Evolutionary conservation across 2,329 filamentous ascomycete genomes (phyloP), one percentile per base, ranked within the genome.

Genomic region (Coniochaeta sp.): DNA sequence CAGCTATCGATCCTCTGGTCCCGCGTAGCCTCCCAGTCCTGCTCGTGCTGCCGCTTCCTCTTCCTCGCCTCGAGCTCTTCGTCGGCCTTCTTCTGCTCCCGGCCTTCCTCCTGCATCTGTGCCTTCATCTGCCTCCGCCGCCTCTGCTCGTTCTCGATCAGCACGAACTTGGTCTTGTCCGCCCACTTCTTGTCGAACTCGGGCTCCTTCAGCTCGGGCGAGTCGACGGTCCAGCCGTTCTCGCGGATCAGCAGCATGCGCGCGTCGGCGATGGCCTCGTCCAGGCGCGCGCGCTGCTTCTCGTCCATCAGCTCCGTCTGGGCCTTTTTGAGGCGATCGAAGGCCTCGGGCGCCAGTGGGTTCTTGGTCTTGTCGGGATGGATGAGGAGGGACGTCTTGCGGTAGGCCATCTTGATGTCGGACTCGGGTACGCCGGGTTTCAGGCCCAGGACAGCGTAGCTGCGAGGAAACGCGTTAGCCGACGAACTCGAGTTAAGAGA

Each of bases 291-390:
- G 62, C 95, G 91, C 71, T 91, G 84, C 77, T 97, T 97, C 79
- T 98, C 93, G 74, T 99, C 95, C 79, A 96, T 89, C 4, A 99
- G 84, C 68, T 91, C 86, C 2, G 87, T 89, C 71, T 98, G 92
- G 0, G 95, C 95, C 76, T 98, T 97, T 71, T 96, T 96, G 30
- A 99, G 83, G 10, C 93, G 88, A 76, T 99, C 95, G 72, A 99
- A 99, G 65, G 95, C 95, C 69, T 98, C 95, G 3, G 95, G 93
- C 0, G 95, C 95, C 56, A 81, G 84, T 0, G 91, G 89, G 71
- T 99, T 98, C 70, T 87, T 87, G 60, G 95, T 97, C 75, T 99
- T 99, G 80, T 99, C 95, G 7, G 95, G 95, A 79, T 99, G 95
- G 79, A 99, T 98, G 56, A 99, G 87, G 60, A 99, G 88, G n/a